Conservation (phyloP, 2,329 filamentous ascomycete genomes). For the Chaetomium strumarium region DNA sequence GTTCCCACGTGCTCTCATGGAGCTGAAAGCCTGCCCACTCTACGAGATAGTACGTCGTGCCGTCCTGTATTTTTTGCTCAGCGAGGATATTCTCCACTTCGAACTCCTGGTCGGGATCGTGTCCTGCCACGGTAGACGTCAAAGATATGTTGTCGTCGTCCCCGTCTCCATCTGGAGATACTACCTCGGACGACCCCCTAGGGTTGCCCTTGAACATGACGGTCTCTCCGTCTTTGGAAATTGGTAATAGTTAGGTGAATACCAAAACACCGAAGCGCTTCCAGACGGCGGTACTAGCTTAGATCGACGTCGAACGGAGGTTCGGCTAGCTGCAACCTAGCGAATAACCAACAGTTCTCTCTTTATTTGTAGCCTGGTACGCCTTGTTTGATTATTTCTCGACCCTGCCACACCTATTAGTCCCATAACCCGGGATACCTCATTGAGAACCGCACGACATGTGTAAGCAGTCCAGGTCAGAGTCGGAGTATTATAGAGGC, state of each 20-base stretch:
- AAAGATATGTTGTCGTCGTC: conserved; percentile 48
- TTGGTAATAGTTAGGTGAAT: not conserved
- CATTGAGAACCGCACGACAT: no score
- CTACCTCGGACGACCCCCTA: not conserved
- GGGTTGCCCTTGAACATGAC: conserved; percentile 7
- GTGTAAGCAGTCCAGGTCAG: no score
- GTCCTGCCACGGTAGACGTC: conserved; percentile 42
- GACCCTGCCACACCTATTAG: no score
- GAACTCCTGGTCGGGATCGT: conserved; percentile 43
- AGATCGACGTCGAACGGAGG: no score
- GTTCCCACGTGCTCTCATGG: conserved; percentile 53
- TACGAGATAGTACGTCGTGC: conserved; percentile 49
- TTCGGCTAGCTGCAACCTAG: no score
- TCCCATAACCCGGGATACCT: no score
- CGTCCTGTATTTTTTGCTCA: conserved; percentile 33
- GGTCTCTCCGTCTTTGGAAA: not conserved
- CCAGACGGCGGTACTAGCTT: no score
- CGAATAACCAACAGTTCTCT: no score
- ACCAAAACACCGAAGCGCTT: no score
- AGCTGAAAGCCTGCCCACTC: conserved; percentile 58
- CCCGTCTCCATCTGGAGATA: conserved; percentile 5
- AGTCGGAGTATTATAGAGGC: no score
- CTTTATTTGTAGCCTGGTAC: no score
- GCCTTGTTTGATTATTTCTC: no score
- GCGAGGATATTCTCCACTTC: conserved; percentile 49